These are phyloP conservation scores for Zymoseptoria brevis DNA, from an alignment of 2,329 filamentous ascomycete species.

Conservation along the genomic window DNA sequence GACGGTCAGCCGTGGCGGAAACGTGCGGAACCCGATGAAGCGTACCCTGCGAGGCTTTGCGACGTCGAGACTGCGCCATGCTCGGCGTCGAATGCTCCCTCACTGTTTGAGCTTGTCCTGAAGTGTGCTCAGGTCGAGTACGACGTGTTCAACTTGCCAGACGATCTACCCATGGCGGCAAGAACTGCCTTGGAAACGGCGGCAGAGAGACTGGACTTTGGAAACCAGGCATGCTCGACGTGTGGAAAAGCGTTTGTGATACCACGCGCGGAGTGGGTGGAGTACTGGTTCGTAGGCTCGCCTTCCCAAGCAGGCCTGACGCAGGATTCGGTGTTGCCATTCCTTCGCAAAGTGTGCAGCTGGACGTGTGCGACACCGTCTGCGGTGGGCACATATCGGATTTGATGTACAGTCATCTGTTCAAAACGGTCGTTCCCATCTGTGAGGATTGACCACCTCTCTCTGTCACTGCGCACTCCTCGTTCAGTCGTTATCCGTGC, in stretches of 20 bases:
- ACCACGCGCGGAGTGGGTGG: slow-evolving; percentile 29
- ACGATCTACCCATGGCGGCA: slow-evolving; percentile 16
- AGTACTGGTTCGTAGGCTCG: slow-evolving; percentile 28
- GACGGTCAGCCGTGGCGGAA: slow-evolving; percentile 21
- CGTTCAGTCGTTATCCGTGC: not conserved
- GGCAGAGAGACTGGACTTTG: slow-evolving; percentile 10
- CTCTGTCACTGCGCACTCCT: not conserved
- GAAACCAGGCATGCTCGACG: slow-evolving; percentile 27
- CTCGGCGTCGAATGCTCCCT: slow-evolving; percentile 17
- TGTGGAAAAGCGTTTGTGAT: slow-evolving; percentile 27
- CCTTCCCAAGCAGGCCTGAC: slow-evolving; percentile 20
- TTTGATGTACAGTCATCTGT: not conserved
- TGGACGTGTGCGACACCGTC: slow-evolving; percentile 26
- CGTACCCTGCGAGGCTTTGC: slow-evolving; percentile 1
- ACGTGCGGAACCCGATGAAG: slow-evolving; percentile 1
- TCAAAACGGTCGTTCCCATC: not conserved
- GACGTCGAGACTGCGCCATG: not conserved
- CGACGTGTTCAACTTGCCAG: slow-evolving; percentile 21
- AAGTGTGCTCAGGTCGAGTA: slow-evolving; percentile 19
- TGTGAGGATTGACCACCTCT: not conserved
- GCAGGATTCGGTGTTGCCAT: slow-evolving; percentile 26
- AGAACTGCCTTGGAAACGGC: slow-evolving; percentile 17
- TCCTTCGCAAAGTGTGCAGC: slow-evolving; percentile 26
- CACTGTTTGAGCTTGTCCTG: slow-evolving; percentile 31
- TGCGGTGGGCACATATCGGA: slow-evolving; percentile 7